Evolutionary conservation across 1,284 basidiomycete genomes (phyloP).

Genomic region (Hypsizygus ulmarius): DNA sequence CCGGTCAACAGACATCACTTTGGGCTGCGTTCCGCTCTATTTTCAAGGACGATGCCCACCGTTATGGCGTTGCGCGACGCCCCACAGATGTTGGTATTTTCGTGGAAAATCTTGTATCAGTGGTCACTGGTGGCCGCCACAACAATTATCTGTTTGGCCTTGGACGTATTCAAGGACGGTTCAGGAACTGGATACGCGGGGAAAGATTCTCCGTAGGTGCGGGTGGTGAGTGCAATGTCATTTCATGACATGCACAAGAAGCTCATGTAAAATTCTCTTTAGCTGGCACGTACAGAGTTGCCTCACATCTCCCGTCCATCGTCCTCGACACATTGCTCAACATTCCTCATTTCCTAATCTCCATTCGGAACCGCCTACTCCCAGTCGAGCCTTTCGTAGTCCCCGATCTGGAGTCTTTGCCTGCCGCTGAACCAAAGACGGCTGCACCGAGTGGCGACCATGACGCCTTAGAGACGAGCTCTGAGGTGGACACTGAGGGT

Average conservation of each 20-base stretch:
- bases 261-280: conserved; percentile 3
- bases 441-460: conserved; percentile 19
- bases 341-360: conserved; percentile 63
- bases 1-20: conserved; percentile 23
- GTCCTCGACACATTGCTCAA: conserved; percentile 62
- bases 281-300: conserved; percentile 66
- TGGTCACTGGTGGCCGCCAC: conserved; percentile 53
- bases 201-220: conserved; percentile 69
- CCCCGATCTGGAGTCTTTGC: conserved; percentile 16
- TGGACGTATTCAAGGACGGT: conserved; percentile 41
- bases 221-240: conserved; percentile 51
- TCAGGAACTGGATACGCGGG: conserved; percentile 55
- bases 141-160: conserved; percentile 41
- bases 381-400: conserved; percentile 43
- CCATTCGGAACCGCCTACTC: conserved; percentile 56
- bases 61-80: conserved; percentile 41
- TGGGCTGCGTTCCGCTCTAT: conserved; percentile 29
- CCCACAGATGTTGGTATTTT: conserved; percentile 57
- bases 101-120: conserved; percentile 52
- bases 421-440: conserved; percentile 10
- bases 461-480: conserved; percentile 38
- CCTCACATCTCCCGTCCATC: conserved; percentile 66
- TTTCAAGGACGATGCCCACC: conserved; percentile 27
- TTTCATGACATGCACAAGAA: not conserved
- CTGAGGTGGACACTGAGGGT: conserved; percentile 67